A percentile compares a stretch with the other conserved stretches of the same genome.
Conservation (phyloP, 768 basidiomycete genomes). For the Aureoboletus auriporus region DNA sequence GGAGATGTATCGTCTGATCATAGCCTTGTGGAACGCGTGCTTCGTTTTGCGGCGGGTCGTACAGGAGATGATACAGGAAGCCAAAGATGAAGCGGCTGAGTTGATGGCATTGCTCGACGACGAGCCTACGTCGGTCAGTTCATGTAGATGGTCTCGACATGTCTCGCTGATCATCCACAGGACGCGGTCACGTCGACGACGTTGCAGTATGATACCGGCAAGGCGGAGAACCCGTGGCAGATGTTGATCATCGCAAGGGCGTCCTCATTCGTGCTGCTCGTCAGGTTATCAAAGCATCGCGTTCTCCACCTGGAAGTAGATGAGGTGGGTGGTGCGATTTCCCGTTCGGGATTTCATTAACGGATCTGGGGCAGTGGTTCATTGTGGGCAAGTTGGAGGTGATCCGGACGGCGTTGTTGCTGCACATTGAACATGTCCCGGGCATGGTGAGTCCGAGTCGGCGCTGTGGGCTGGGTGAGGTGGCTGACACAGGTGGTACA, state of each 20-base stretch:
- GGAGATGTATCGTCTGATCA: slow-evolving; percentile 1
- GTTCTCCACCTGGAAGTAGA: slow-evolving; percentile 23
- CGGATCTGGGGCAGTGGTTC: slow-evolving; percentile 9
- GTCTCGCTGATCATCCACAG: slow-evolving; percentile 7
- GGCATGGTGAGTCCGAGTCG: slow-evolving; percentile 11
- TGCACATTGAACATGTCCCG: slow-evolving; percentile 11
- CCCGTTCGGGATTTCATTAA: no score
- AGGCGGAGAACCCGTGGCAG: slow-evolving; percentile 1
- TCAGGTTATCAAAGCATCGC: slow-evolving; percentile 15
- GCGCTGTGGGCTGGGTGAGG: background rate
- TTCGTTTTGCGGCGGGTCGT: slow-evolving; percentile 10
- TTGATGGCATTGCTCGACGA: slow-evolving; percentile 13
- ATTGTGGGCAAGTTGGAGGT: slow-evolving; percentile 16
- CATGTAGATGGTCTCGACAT: no score
- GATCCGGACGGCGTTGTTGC: slow-evolving; percentile 11
- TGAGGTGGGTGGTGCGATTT: slow-evolving; percentile 2
- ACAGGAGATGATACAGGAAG: slow-evolving; percentile 7
- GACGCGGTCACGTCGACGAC: slow-evolving; percentile 1
- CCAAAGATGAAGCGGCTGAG: slow-evolving; percentile 15
- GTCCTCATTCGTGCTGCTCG: slow-evolving; percentile 18
- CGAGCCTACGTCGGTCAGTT: slow-evolving; percentile 9
- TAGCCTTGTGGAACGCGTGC: slow-evolving; percentile 11
- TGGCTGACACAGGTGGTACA: slow-evolving; percentile 6
- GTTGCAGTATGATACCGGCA: background rate
- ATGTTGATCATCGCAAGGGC: slow-evolving; percentile 19